These are phyloP conservation scores for Aspergillus felis DNA, from an alignment of 2,329 filamentous ascomycete genomes.

Conservation along the genomic window DNA sequence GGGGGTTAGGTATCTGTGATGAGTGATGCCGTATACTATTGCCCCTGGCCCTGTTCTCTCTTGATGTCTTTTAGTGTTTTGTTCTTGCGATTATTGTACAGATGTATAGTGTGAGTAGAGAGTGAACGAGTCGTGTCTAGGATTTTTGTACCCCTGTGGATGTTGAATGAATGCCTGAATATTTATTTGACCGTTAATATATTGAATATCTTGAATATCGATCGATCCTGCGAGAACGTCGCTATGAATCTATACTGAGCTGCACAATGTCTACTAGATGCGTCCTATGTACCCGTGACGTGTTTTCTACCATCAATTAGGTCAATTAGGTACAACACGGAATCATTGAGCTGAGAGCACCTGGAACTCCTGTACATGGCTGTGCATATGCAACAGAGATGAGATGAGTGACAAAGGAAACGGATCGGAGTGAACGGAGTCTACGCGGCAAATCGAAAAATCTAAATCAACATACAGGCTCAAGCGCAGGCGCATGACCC, in stretches of 20 bases:
- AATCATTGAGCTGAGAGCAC: background rate
- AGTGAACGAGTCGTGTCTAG: slow-evolving; percentile 5
- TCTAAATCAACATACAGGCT: background rate
- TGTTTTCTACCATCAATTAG: background rate
- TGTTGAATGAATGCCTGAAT: slow-evolving; percentile 1
- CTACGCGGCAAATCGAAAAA: background rate
- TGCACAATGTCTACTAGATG: background rate
- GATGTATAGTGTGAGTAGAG: slow-evolving; percentile 22
- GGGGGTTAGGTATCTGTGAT: slow-evolving; percentile 21
- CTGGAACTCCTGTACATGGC: background rate
- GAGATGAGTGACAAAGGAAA: background rate
- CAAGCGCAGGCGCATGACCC: background rate
- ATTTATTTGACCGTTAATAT: background rate
- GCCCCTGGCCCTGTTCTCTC: slow-evolving; percentile 8
- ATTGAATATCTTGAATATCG: background rate
- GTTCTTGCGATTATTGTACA: slow-evolving; percentile 13
- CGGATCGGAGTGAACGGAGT: background rate
- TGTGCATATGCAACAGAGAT: background rate
- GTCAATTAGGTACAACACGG: too few species aligned
- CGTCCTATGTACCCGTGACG: background rate
- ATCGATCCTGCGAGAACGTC: too few species aligned
- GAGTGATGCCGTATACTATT: slow-evolving; percentile 15
- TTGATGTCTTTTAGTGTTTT: slow-evolving; percentile 2
- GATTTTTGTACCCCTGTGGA: background rate
- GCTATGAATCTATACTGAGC: too few species aligned